A percentile compares a stretch with the other conserved stretches of the same genome.
Evolutionary conservation across 108 stramenopile genomes (phyloP).

Genomic region (Tribonema minus): DNA sequence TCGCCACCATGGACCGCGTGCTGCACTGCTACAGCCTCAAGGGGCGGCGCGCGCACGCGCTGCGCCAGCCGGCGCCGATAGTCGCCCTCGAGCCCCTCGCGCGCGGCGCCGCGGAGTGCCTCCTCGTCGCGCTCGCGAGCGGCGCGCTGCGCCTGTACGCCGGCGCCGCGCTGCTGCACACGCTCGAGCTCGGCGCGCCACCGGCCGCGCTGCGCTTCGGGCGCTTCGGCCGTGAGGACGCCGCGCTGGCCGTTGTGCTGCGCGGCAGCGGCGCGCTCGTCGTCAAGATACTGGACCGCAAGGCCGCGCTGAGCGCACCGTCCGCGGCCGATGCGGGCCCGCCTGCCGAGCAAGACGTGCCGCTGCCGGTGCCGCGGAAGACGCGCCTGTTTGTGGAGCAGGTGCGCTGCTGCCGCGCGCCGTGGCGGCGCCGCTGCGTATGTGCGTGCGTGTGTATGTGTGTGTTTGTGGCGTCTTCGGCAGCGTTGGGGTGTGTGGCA

Average conservation of each 20-base stretch:
- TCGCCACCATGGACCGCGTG: conserved; percentile 53
- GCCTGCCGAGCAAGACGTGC: conserved; percentile 65
- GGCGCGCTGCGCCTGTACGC: conserved; percentile 58
- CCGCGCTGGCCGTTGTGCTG: conserved; percentile 43
- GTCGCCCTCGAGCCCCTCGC: conserved; percentile 41
- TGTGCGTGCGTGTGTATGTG: no score
- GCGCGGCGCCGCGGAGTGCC: conserved; percentile 21
- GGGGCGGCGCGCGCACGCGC: conserved; percentile 46
- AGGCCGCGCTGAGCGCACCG: conserved; percentile 22
- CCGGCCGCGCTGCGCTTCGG: conserved; percentile 56
- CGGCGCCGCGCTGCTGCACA: conserved; percentile 55
- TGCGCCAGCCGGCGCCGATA: conserved; percentile 48
- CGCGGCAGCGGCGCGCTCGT: conserved; percentile 37
- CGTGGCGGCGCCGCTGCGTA: no score
- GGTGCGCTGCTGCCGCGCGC: no score
- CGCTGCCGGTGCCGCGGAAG: conserved; percentile 60
- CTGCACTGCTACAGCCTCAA: conserved; percentile 53
- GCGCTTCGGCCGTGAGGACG: conserved; percentile 55
- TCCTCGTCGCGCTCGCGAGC: conserved; percentile 53
- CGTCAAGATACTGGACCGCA: conserved; percentile 58
- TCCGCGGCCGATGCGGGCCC: conserved; percentile 29
- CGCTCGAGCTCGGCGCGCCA: conserved; percentile 28
- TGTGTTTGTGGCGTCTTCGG: no score
- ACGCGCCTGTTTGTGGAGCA: conserved; percentile 64
- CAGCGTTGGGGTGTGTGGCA: no score